Percentiles rank a stretch among this genome's conserved stretches.
Evolutionary conservation across 1,139 yeast genomes (phyloP).

Genomic region (Magnusiomyces paraingens): DNA sequence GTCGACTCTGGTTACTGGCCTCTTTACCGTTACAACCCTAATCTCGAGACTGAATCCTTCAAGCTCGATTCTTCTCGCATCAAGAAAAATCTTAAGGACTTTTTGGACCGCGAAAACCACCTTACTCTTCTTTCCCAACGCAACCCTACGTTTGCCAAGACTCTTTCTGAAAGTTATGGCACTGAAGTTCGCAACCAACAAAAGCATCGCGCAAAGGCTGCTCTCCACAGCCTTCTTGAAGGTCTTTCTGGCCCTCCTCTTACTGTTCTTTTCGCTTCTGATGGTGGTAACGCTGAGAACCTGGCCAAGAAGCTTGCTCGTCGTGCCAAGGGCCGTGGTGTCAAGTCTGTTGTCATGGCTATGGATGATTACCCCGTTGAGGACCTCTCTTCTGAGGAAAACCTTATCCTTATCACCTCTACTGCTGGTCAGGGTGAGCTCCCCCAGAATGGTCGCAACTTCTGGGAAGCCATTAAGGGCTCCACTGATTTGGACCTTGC

Average conservation of each 20-base stretch:
- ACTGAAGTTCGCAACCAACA: constrained; percentile 56
- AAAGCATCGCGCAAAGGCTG: constrained; percentile 64
- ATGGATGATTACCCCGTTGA: constrained; percentile 84
- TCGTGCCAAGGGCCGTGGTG: constrained; percentile 81
- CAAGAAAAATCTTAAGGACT: constrained; percentile 66
- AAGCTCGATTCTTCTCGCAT: constrained; percentile 79
- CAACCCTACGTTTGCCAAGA: constrained; percentile 72
- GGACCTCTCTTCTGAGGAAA: constrained; percentile 74
- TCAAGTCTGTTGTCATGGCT: constrained; percentile 67
- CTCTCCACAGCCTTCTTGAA: constrained; percentile 68
- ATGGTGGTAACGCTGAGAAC: constrained; percentile 88
- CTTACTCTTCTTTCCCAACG: constrained; percentile 65
- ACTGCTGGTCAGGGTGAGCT: constrained; percentile 98
- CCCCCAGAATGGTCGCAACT: constrained; percentile 87
- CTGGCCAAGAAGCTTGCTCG: constrained; percentile 76
- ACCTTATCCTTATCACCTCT: constrained; percentile 73
- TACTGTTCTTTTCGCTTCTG: constrained; percentile 86
- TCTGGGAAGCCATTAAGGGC: constrained; percentile 79
- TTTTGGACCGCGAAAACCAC: constrained; percentile 85
- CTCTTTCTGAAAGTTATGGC: constrained; percentile 57
- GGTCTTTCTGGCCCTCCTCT: constrained; percentile 92
- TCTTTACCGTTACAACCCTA: constrained; percentile 78
- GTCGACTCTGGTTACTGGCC: constrained; percentile 97
- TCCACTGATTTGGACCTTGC: constrained; percentile 70
- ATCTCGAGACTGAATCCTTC: constrained; percentile 49